Base-by-base conservation (phyloP, 1,139 yeast species). In the Blastobotrys illinoisensis region DNA sequence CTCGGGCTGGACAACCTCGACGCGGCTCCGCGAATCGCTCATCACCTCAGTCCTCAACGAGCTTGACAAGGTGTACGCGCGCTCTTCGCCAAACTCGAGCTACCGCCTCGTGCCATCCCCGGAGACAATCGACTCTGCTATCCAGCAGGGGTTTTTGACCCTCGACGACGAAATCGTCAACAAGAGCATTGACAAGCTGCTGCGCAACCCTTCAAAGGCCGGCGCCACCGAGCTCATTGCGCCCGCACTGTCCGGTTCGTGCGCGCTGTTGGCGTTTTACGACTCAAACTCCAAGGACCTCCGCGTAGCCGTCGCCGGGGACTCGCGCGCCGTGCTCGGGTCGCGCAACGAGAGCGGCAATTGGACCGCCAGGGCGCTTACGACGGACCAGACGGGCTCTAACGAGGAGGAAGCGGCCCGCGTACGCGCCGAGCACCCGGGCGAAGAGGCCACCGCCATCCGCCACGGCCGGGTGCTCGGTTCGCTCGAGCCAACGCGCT, bases 271-370 rank as follows among this genome's bases (percentile, higher is more conserved):
- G 58, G 83, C 96, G 1, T 85, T 88, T 65, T 93, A 87, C 70
- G 97, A 93, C 68, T 83, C 96, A 1, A 79, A 80, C 55, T 78
- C 89, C 44, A 79, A 82, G 55, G 73, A 79, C 52, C 77, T 93
- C 60, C 85, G 89, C 62, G 96, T 93, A 28, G 99, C 99, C 0
- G 96, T 91, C 5, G 84, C 98, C 0, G 99, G 99, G 47, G 99
- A 93, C 69, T 91, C 98, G 0, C 79, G 99, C 59, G 98, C 97
- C 0, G 80, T 93, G 21, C 74, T 93, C 46, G 97, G 97, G 1
- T 82, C 91, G 1, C 76, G 81, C 53, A 80, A 79, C 58, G 81
- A 77, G 50, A 68, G 72, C 16, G 88, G 88, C 56, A 77, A 78
- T 52, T 93, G 98, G 98, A 85, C 91, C 0, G 97, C 93, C 3